phyloP scores from a whole-genome alignment of 345 rosid species.

The Lumnitzera littorea region DNA sequence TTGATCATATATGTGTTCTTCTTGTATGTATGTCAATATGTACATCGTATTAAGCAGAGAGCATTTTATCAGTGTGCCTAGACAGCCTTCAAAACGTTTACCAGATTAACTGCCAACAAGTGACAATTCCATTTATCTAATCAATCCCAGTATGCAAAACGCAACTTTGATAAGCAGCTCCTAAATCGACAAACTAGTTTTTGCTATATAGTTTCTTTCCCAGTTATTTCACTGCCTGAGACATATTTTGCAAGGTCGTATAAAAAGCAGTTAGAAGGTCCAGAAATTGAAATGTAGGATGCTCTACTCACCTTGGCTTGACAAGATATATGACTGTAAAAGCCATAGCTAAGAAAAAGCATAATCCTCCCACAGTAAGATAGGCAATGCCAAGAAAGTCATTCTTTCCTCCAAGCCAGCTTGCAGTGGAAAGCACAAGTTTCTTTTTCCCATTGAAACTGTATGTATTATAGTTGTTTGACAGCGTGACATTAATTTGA shows the following conservation, averaged over 20 bases:
- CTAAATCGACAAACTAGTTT: too few species aligned
- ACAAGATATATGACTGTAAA: conserved; percentile 79
- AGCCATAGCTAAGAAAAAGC: conserved; percentile 77
- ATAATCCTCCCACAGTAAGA: conserved; percentile 80
- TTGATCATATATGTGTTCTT: too few species aligned
- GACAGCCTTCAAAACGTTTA: too few species aligned
- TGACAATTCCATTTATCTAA: too few species aligned
- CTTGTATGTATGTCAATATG: too few species aligned
- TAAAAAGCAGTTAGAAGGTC: neutral
- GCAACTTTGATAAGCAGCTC: too few species aligned
- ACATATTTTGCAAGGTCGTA: neutral
- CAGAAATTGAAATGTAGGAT: conserved; percentile 1
- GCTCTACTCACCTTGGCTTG: conserved; percentile 70
- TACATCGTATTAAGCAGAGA: too few species aligned
- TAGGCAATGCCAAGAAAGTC: conserved; percentile 98
- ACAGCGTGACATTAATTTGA: conserved; percentile 40
- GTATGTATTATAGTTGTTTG: conserved; percentile 81
- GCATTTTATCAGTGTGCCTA: too few species aligned
- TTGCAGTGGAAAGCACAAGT: conserved; percentile 91
- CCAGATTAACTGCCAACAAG: too few species aligned
- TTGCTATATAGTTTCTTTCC: too few species aligned
- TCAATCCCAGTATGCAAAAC: too few species aligned
- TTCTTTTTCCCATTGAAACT: conserved; percentile 92
- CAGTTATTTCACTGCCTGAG: too few species aligned
- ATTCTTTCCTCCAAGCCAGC: conserved; percentile 99